Base-by-base conservation (phyloP, 2,329 filamentous ascomycete genomes). In the Penicillium hordei region DNA sequence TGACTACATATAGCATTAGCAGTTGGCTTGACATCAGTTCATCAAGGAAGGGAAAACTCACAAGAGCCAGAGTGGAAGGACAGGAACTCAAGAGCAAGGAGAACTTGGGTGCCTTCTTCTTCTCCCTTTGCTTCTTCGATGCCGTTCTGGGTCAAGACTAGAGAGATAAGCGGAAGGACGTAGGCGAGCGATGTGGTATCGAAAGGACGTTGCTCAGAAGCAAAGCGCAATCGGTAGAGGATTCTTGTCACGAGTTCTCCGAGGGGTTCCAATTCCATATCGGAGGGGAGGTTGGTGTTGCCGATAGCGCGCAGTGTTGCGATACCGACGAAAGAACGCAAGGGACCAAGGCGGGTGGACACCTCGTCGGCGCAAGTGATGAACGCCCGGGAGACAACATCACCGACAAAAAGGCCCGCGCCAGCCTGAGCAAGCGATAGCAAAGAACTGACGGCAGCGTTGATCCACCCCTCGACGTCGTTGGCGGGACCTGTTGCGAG, bases 121-220 rank as follows among this genome's bases (percentile, higher is more conserved):
- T 97, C 94, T 6, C 79, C 76, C 10, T 78, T 77, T 1, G 83
- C 73, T 25, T 83, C 83, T 34, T 83, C 79, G 65, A 96, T 86
- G 1, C 93, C 93, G 40, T 92, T 91, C 60, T 88, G 87, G 58
- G 86, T 84, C 21, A 99, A 81, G 19, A 97, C 83, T 21, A 90
- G 78, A 65, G 96, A 87, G 4, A 96, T 76, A 17, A 99, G 81
- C 0, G 93, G 91, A 31, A 97, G 79, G 50, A 92, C 86, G 71
- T 97, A 99, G 57, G 90, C 91, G 25, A 97, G 80, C 1, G 93
- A 93, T 4, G 94, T 88, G 3, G 86, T 82, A 71, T 99, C 94
- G 66, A 99, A 92, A 0, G 93, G 92, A n/a, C 93, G 86, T 73
- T 97, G 93, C 72, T 97, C 94, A 52, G 90, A 89, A 38, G 93